These are phyloP conservation scores for Leccinum truebloodii DNA, from an alignment of 768 basidiomycete species.

Conservation along the genomic window DNA sequence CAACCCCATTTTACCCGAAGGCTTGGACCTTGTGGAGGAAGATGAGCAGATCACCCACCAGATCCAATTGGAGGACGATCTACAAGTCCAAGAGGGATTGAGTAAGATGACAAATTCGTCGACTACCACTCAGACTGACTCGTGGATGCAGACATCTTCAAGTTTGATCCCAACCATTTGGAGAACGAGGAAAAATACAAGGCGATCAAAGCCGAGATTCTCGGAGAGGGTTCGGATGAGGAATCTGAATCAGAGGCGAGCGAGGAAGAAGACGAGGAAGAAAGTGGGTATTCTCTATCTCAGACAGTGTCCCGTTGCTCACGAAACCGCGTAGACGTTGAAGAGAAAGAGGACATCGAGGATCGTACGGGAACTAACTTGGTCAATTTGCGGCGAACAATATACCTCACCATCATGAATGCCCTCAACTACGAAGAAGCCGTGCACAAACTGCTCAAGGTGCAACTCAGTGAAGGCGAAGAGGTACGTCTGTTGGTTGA, in stretches of 20 bases:
- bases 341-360: conserved; percentile 86
- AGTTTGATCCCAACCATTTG: conserved; percentile 81
- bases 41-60: conserved; percentile 98
- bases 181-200: conserved; percentile 96
- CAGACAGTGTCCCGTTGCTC: conserved; percentile 29
- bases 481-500: conserved; percentile 60
- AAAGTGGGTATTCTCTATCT: conserved; percentile 40
- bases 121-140: conserved; percentile 9
- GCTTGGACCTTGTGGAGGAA: conserved; percentile 94
- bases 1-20: conserved; percentile 92
- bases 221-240: conserved; percentile 83
- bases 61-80: conserved; percentile 87
- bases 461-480: conserved; percentile 88
- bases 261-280: conserved; percentile 66
- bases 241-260: conserved; percentile 66
- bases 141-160: conserved; percentile 81
- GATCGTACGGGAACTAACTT: conserved; percentile 95
- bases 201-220: conserved; percentile 87
- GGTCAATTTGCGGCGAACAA: conserved; percentile 89
- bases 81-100: conserved; percentile 91
- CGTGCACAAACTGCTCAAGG: conserved; percentile 94
- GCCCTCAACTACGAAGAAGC: conserved; percentile 98
- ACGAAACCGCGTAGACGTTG: conserved; percentile 48
- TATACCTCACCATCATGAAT: conserved; percentile 99
- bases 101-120: conserved; percentile 56